Percentiles rank a stretch among this genome's conserved stretches.
Conservation (phyloP, 306 rosid species). For the Pyrus pyrifolia region DNA sequence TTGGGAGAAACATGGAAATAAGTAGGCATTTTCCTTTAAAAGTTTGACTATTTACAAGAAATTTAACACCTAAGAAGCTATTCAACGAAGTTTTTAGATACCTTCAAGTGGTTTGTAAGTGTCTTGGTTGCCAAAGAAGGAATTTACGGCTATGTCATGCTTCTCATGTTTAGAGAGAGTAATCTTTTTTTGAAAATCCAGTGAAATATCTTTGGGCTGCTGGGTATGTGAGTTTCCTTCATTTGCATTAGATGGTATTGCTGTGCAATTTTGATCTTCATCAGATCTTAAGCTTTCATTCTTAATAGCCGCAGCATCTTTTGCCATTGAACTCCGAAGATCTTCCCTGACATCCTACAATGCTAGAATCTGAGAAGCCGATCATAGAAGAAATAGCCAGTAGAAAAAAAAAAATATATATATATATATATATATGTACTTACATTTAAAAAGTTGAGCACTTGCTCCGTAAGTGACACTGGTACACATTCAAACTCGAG, state of each 20-base stretch:
- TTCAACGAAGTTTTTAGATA: constrained; percentile 25
- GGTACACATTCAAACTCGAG: constrained; percentile 87
- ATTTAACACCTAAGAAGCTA: neutral
- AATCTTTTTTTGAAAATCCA: constrained; percentile 91
- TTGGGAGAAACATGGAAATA: neutral
- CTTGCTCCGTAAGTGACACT: constrained; percentile 79
- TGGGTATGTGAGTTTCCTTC: constrained; percentile 26
- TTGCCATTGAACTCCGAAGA: constrained; percentile 81
- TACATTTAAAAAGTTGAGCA: constrained; percentile 74
- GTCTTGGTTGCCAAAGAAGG: constrained; percentile 43
- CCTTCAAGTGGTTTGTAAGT: constrained; percentile 53
- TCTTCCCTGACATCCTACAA: constrained; percentile 81
- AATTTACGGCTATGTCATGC: constrained; percentile 29
- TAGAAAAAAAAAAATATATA: constrained; percentile 4
- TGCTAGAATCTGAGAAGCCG: constrained; percentile 1
- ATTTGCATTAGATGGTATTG: constrained; percentile 17
- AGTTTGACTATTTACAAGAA: neutral
- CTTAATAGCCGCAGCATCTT: constrained; percentile 61
- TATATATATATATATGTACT: constrained; percentile 14
- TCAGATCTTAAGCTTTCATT: constrained; percentile 63
- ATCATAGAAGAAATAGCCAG: constrained; percentile 12
- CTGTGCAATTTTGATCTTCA: constrained; percentile 31
- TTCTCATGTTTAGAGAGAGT: constrained; percentile 61
- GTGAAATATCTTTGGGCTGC: constrained; percentile 34
- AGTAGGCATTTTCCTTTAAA: neutral